Evolutionary conservation across 805 yeast species (phyloP).

Genomic region (Maudiozyma saulgeensis): DNA sequence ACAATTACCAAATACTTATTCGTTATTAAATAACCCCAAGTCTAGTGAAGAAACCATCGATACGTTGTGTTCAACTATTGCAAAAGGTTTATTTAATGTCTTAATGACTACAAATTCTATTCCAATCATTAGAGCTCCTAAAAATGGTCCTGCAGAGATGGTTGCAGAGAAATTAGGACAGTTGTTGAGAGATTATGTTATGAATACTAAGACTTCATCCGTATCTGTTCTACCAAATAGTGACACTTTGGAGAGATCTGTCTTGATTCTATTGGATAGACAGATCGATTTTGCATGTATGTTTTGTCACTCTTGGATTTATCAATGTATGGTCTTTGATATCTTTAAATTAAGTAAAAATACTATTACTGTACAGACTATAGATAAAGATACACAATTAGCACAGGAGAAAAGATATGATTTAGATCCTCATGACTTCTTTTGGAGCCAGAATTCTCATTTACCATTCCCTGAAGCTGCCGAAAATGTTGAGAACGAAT

Average conservation of each 20-base stretch:
- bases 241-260: conserved; percentile 49
- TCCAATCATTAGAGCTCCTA: conserved; percentile 85
- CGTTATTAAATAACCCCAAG: conserved; percentile 56
- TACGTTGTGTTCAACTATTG: conserved; percentile 54
- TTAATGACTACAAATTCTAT: conserved; percentile 68
- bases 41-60: conserved; percentile 72
- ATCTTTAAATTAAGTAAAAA: conserved; percentile 76
- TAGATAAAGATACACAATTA: conserved; percentile 4
- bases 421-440: conserved; percentile 85
- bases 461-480: conserved; percentile 98
- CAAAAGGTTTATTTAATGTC: conserved; percentile 72
- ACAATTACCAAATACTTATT: conserved; percentile 57
- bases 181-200: conserved; percentile 74
- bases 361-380: conserved; percentile 54
- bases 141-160: conserved; percentile 92
- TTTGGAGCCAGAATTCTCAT: conserved; percentile 78
- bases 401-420: conserved; percentile 57
- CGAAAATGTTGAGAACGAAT: conserved; percentile 82
- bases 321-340: conserved; percentile 92
- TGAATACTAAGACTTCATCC: conserved; percentile 41
- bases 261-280: conserved; percentile 76
- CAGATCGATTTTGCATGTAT: conserved; percentile 84
- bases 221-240: conserved; percentile 14
- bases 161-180: conserved; percentile 81
- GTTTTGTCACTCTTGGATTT: conserved; percentile 97